Percentiles rank a stretch among this genome's conserved stretches.
Evolutionary conservation across 2,329 filamentous ascomycete genomes (phyloP).

Genomic region (Penicillium sp.): DNA sequence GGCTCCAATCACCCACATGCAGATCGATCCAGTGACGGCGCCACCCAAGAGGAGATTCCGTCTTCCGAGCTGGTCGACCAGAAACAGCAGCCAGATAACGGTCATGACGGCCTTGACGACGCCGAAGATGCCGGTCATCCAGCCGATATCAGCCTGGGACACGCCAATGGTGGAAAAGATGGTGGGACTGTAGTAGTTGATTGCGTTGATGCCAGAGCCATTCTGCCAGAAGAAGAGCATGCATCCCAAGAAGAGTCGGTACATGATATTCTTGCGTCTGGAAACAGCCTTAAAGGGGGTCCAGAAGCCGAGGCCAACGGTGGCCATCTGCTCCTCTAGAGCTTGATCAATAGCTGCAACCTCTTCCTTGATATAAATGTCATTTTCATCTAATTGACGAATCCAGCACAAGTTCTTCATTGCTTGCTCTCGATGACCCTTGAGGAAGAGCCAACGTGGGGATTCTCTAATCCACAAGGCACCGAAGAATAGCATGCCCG

Average conservation of each 20-base stretch:
- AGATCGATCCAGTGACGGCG: conserved; percentile 54
- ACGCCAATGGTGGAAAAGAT: conserved; percentile 66
- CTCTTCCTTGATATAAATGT: conserved; percentile 51
- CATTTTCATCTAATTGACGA: conserved; percentile 38
- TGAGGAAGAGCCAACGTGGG: conserved; percentile 47
- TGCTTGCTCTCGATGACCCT: conserved; percentile 42
- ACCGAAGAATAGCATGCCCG: conserved; percentile 45
- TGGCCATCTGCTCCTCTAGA: conserved; percentile 42
- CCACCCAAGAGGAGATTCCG: conserved; percentile 64
- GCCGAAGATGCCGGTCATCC: conserved; percentile 73
- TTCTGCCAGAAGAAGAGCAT: conserved; percentile 56
- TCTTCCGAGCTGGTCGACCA: conserved; percentile 63
- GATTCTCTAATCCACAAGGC: conserved; percentile 49
- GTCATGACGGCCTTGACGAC: conserved; percentile 70
- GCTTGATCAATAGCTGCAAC: conserved; percentile 50
- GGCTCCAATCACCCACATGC: conserved; percentile 35
- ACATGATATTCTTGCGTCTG: neutral
- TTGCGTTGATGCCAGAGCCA: conserved; percentile 3
- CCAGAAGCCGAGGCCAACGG: conserved; percentile 40
- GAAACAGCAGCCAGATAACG: conserved; percentile 64
- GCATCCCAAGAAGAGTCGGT: conserved; percentile 28
- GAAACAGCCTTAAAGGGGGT: conserved; percentile 40
- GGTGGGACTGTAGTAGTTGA: conserved; percentile 43
- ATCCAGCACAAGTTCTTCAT: conserved; percentile 50
- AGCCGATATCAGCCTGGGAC: conserved; percentile 54